phyloP scores from a whole-genome alignment of 371 early-diverging fungal genomes.

The Circinella umbellata region DNA sequence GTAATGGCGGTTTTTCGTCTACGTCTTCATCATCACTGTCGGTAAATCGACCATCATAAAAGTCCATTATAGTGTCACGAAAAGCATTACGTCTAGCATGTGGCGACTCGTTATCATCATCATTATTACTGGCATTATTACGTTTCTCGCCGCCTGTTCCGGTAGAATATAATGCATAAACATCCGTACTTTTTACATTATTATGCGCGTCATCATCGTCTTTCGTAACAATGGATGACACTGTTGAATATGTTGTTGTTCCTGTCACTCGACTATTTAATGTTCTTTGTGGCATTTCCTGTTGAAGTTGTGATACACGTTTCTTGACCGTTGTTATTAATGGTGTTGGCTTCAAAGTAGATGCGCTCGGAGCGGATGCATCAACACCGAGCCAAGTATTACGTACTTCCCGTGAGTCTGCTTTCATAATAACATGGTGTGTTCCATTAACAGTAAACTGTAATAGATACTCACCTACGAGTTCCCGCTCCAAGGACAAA shows the following conservation, averaged over 20 bases:
- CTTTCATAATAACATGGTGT: slow-evolving; percentile 17
- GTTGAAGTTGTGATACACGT: slow-evolving; percentile 7
- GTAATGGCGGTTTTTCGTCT: neutral
- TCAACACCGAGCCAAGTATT: slow-evolving; percentile 30
- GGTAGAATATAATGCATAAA: slow-evolving; percentile 2
- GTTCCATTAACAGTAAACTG: slow-evolving; percentile 21
- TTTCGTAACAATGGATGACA: neutral
- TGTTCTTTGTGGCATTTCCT: neutral
- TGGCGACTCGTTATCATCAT: slow-evolving; percentile 15
- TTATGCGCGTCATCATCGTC: neutral
- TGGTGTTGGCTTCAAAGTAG: slow-evolving; percentile 14
- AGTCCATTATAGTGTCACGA: slow-evolving; percentile 49
- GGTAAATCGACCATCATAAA: slow-evolving; percentile 36
- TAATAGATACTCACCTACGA: slow-evolving; percentile 32
- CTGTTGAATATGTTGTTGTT: neutral
- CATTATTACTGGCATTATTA: slow-evolving; percentile 17
- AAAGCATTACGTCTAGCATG: slow-evolving; percentile 17
- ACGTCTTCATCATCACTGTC: slow-evolving; percentile 16
- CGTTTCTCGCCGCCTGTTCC: slow-evolving; percentile 11
- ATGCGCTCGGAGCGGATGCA: slow-evolving; percentile 14
- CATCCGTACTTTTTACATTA: neutral
- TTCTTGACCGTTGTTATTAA: slow-evolving; percentile 6
- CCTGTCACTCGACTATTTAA: too few relatives aligned
- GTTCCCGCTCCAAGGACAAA: slow-evolving; percentile 24
- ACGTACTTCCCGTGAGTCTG: slow-evolving; percentile 22